Conservation (phyloP, 2,329 filamentous ascomycete species). For the Hymenoscyphus fructigenus region DNA sequence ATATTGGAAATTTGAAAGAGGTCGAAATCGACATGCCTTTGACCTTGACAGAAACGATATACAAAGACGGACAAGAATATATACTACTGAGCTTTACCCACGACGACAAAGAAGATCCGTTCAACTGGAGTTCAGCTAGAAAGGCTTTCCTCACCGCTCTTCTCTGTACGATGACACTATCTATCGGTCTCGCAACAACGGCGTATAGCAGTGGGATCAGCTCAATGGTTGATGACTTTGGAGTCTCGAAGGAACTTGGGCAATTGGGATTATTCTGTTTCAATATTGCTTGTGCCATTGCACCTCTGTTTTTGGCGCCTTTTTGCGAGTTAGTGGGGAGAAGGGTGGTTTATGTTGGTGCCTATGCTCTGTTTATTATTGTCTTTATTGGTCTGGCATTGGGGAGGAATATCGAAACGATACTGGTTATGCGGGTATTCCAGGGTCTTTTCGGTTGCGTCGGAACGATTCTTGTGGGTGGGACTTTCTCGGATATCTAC, state of each 20-base stretch:
- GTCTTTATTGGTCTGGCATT: conserved; percentile 64
- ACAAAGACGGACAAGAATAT: conserved; percentile 45
- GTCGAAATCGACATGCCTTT: conserved; percentile 50
- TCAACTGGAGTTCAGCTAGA: conserved; percentile 48
- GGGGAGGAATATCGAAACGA: conserved; percentile 67
- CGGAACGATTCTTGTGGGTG: conserved; percentile 75
- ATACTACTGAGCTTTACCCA: conserved; percentile 47
- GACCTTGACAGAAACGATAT: conserved; percentile 44
- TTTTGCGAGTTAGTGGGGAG: conserved; percentile 85
- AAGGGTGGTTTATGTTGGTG: conserved; percentile 73
- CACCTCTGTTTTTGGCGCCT: conserved; percentile 82
- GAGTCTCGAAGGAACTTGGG: conserved; percentile 43
- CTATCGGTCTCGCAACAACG: conserved; percentile 54
- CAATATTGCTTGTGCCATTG: conserved; percentile 76
- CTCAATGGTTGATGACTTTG: conserved; percentile 46
- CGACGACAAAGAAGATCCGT: conserved; percentile 50
- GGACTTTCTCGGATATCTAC: conserved; percentile 84
- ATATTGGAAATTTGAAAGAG: conserved; percentile 39
- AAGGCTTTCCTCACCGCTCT: conserved; percentile 48
- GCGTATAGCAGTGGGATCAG: conserved; percentile 51
- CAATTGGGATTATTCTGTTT: conserved; percentile 64
- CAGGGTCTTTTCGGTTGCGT: conserved; percentile 70
- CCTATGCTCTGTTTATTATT: conserved; percentile 43
- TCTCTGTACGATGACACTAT: conserved; percentile 52
- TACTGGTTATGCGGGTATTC: conserved; percentile 66